Evolutionary conservation across 2,329 filamentous ascomycete genomes (phyloP), one percentile per base, ranked within the genome.

Genomic region (Aspergillus sclerotialis): DNA sequence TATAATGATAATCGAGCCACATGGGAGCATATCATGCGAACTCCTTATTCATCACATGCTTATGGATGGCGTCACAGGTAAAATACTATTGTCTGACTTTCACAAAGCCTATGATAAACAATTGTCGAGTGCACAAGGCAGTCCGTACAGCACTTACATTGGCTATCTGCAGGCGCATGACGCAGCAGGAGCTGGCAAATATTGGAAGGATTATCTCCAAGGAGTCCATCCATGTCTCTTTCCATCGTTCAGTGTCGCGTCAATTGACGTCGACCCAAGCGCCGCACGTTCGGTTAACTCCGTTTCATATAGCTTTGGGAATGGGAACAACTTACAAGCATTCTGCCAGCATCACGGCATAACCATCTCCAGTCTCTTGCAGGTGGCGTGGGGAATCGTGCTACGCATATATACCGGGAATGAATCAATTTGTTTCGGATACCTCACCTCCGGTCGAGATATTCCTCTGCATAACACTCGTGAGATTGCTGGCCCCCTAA

Each of bases 401-500:
- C 19, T 27, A 26, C 10, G 10, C 6, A 6, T 5, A 6, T 30
- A 15, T 14, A 16, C 28, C 7, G 28, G 28, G 3, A 30, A 10
- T 5, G 12, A 16, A 6, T 5, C 7, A n/a, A 9, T 17, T 2
- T 30, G 28, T 16, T 30, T 30, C 14, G 28, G 28, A 5, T 30
- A 30, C n/a, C 28, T 30, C 18, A 10, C 28, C 7, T 30, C 28
- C 8, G 28, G 28, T 14, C 28, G 28, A 10, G 28, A 30, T 16
- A 5, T 10, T 10, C 31, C 31, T 7, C 11, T 25, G 5, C n/a
- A 46, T 73, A 78, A 43, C 58, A 58, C 0, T 64, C 75, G 1
- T 62, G 68, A 7, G 53, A 60, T 28, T 30, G 12, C 19, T 37
- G 8, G 23, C 2, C n/a, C 28, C n/a, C n/a, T 15, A 6, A 30